Percentiles rank a stretch among this genome's conserved stretches.
Evolutionary conservation across 106 monocot genomes (phyloP).

Genomic region (Acorus gramineus): DNA sequence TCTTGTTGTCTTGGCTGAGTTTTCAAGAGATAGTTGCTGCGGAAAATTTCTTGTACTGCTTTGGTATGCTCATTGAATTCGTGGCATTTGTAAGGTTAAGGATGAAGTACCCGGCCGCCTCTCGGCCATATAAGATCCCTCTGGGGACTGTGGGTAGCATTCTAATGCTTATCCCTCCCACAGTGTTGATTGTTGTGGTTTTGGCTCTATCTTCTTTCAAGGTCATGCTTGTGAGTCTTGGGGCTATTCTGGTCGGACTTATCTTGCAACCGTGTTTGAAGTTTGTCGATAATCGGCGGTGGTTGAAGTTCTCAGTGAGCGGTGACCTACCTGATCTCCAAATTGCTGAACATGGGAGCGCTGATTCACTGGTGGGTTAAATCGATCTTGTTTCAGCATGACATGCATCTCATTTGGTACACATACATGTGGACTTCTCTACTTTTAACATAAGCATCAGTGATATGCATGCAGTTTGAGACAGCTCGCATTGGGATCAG

Average conservation of each 20-base stretch:
- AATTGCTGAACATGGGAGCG: conserved; percentile 1
- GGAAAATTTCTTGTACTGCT: conserved; percentile 65
- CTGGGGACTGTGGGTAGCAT: conserved; percentile 44
- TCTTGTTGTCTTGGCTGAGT: conserved; percentile 64
- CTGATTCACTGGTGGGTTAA: conserved; percentile 16
- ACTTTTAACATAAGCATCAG: no score
- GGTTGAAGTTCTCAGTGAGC: conserved; percentile 36
- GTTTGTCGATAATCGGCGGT: conserved; percentile 24
- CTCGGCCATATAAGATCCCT: conserved; percentile 51
- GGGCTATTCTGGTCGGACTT: conserved; percentile 38
- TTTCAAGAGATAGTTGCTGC: conserved; percentile 76
- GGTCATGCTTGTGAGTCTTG: conserved; percentile 49
- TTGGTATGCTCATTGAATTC: conserved; percentile 66
- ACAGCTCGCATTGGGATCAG: no score
- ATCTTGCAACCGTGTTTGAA: conserved; percentile 37
- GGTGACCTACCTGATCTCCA: conserved; percentile 30
- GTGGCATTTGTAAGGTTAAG: conserved; percentile 51
- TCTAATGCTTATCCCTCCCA: conserved; percentile 62
- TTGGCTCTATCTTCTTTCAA: conserved; percentile 37
- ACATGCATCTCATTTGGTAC: no score
- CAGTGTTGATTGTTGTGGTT: conserved; percentile 39
- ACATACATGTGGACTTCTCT: no score
- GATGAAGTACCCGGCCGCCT: conserved; percentile 21
- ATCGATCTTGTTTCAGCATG: background rate
- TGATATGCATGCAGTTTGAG: no score